Evolutionary conservation across 495 filamentous ascomycete genomes (phyloP), one percentile per base, ranked within the genome.

Genomic region (Emericellopsis terricola): DNA sequence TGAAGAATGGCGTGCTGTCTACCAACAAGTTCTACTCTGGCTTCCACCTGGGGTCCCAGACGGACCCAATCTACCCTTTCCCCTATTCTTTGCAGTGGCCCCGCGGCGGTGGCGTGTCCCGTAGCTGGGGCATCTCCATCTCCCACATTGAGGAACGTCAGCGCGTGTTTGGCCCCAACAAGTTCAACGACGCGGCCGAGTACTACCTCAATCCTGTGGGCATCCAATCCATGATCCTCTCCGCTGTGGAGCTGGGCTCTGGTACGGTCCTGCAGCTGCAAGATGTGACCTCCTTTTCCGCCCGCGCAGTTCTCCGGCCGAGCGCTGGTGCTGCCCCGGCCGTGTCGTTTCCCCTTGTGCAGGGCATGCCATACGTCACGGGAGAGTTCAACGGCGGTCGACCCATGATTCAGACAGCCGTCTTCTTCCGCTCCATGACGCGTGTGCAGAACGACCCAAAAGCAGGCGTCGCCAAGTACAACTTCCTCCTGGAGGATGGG

Each of bases 1-100:
- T 68, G 14, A 15, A 35, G 15, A 51, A 54, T 2, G 52, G 45
- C 1, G 78, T 78, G 0, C 64, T 81, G 40, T 58, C 68, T 32
- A 89, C 85, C 9, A 91, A 94, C 48, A 94, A 93, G 45, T 97
- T 94, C 52, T 93, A 93, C 46, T 73, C 73, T 33, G 92, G 91
- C 32, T 73, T 93, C 41, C 89, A 87, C 46, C 58, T 94, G 2
- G 83, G 76, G 3, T 65, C 52, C 30, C 85, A 92, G 51, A 67
- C 57, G 3, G 65, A 68, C 26, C 63, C 74, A 1, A 68, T 72
- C 0, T 94, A 79, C 63, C 79, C 81, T 2, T 76, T 91, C 48
- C 89, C 89, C 7, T 97, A 94, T 50, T 76, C 78, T 0, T 41
- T 94, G 2, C 53, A 67, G 24, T 93, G 84, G 82, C 61, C 73